Percentiles rank a stretch among this genome's conserved stretches.
These are phyloP conservation scores for Syzygium malaccense DNA, from an alignment of 441 rosid genomes.

Conservation along the genomic window DNA sequence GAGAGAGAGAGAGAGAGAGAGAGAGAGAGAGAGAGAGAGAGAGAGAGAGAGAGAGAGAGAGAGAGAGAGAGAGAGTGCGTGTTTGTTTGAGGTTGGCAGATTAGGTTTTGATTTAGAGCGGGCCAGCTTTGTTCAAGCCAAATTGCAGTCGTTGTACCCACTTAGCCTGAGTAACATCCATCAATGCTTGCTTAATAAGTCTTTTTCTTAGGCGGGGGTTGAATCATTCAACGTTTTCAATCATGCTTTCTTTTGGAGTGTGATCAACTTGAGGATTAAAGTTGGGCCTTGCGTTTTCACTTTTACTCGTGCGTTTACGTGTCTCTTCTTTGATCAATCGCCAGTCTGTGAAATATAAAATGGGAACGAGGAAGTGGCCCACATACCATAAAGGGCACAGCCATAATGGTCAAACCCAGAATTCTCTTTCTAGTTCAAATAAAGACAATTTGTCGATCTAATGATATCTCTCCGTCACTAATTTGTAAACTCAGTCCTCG, in stretches of 20 bases:
- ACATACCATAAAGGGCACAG: not conserved
- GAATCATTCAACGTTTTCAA: not conserved
- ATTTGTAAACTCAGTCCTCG: not conserved
- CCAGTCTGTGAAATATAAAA: not conserved
- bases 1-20: not conserved
- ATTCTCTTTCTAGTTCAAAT: not conserved
- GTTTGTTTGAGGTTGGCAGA: conserved; percentile 38
- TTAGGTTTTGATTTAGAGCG: conserved; percentile 30
- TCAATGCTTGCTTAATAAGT: conserved; percentile 31
- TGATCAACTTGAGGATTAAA: not conserved
- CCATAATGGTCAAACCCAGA: not conserved
- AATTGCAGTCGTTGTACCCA: conserved; percentile 49
- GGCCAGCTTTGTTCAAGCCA: conserved; percentile 26
- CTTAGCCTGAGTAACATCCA: conserved; percentile 26
- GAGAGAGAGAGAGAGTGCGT: not conserved
- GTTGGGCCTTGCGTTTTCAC: not conserved
- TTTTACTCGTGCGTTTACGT: not conserved
- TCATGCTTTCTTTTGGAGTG: not conserved
- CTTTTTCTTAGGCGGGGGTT: not conserved
- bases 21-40: not conserved
- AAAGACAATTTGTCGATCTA: not conserved
- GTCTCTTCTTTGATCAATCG: not conserved
- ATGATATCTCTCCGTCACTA: not conserved
- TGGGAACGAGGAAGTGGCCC: not conserved
- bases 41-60: not conserved